phyloP scores from a whole-genome alignment of 345 rosid genomes.

The Populus pruinosa region DNA sequence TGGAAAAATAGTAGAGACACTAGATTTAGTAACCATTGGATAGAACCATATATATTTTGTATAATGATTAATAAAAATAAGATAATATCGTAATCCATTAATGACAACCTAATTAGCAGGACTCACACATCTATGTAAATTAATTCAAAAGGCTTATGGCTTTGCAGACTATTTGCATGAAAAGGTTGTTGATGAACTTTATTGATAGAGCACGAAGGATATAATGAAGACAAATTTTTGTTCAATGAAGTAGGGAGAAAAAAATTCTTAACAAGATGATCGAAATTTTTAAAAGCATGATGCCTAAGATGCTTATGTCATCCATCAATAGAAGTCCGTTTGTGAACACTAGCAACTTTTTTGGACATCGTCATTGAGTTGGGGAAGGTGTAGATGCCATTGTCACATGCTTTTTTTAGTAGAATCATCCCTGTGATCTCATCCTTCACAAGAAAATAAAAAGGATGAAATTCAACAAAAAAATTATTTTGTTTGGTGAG shows the following conservation, averaged over 20 bases:
- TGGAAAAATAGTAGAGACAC: neutral
- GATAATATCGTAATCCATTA: neutral
- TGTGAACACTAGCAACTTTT: accelerated
- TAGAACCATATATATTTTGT: too few relatives aligned
- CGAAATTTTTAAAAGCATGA: neutral
- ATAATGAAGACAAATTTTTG: too few relatives aligned
- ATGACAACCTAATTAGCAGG: neutral
- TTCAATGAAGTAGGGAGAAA: neutral
- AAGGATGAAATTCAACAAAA: too few relatives aligned
- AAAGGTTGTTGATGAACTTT: neutral
- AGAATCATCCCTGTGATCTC: accelerated
- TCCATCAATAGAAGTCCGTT: neutral
- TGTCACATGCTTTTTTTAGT: neutral
- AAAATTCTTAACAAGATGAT: neutral
- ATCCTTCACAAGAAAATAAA: neutral
- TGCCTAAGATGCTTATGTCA: neutral
- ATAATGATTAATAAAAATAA: too few relatives aligned
- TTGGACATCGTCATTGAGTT: accelerated
- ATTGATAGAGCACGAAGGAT: too few relatives aligned
- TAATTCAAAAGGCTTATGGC: neutral
- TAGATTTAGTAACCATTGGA: too few relatives aligned
- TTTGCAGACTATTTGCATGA: neutral
- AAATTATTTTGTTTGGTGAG: too few relatives aligned
- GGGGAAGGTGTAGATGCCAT: neutral
- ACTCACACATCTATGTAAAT: neutral